A percentile compares a stretch with the other conserved stretches of the same genome.
Evolutionary conservation across 257 asterid genomes (phyloP).

Genomic region (Ballota nigra): DNA sequence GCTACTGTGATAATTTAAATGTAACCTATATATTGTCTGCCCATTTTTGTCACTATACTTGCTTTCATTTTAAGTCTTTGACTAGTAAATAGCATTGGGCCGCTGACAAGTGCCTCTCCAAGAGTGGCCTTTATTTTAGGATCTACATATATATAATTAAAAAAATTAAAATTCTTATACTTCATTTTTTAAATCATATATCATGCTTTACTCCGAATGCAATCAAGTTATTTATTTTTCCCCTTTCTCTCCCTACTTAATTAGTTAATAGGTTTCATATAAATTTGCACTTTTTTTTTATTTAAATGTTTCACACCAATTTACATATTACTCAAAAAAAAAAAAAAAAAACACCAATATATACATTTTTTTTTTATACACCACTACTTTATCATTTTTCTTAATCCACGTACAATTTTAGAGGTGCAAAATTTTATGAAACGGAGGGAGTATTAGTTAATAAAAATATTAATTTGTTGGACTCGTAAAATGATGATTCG

Average conservation of each 20-base stretch:
- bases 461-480: background rate
- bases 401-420: no score
- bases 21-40: constrained; percentile 9
- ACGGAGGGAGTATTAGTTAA: no score
- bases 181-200: background rate
- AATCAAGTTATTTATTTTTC: background rate
- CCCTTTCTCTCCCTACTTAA: background rate
- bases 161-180: background rate
- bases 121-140: background rate
- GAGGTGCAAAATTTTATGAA: no score
- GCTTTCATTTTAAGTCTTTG: background rate
- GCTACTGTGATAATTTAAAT: background rate
- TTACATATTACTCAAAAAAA: no score
- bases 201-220: background rate
- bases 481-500: background rate
- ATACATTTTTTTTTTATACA: no score
- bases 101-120: background rate
- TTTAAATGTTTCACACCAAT: no score
- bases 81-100: background rate
- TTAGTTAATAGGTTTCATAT: no score
- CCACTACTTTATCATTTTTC: no score
- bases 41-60: background rate
- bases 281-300: no score
- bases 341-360: no score
- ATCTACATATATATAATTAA: no score